Base-by-base conservation (phyloP, 371 early-diverging fungal genomes). In the Rhizopus delemar region DNA sequence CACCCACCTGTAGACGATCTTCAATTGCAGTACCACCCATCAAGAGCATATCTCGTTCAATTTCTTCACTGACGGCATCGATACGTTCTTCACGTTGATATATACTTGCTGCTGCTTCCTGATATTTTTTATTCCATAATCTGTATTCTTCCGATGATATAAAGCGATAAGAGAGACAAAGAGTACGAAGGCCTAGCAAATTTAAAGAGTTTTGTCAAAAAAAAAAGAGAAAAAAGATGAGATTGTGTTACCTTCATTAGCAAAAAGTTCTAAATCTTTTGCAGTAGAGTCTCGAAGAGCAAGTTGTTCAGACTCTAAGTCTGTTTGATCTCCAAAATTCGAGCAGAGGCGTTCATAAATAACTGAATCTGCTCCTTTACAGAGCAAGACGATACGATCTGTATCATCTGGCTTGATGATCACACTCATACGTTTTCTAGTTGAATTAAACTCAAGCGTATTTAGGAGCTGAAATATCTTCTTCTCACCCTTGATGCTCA, bases 341-440 rank as follows among this genome's bases (percentile, higher is more conserved):
- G 65, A 65, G 35, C 81, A 81, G 12, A 97, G 74, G 12, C 96
- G 83, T 52, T 90, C 90, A 66, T 85, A 91, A 16, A 96, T 90
- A 3, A 94, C 90, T 22, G 88, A 88, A 69, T 99, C 99, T 9
- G 99, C 98, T 13, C 99, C 99, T 74, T 99, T 99, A 64, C 89
- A 90, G 33, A 94, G 78, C 34, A 98, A 73, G 5, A 92, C 76
- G 36, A 96, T 91, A 12, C 78, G 85, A 29, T 88, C 84, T 31
- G 85, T 83, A 45, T 87, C 89, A 0, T 76, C 73, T 2, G 87
- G 85, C 36, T 83, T 66, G 53, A 90, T 65, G 41, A 94, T 85
- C 2, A 93, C 87, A 11, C 90, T 89, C 94, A 93, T 93, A 50
- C 94, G 85, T 72, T 93, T 94, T 54, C 94, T 77, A 13, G 84